Evolutionary conservation across 2,329 filamentous ascomycete genomes (phyloP).

Genomic region (Dendryphion nanum): DNA sequence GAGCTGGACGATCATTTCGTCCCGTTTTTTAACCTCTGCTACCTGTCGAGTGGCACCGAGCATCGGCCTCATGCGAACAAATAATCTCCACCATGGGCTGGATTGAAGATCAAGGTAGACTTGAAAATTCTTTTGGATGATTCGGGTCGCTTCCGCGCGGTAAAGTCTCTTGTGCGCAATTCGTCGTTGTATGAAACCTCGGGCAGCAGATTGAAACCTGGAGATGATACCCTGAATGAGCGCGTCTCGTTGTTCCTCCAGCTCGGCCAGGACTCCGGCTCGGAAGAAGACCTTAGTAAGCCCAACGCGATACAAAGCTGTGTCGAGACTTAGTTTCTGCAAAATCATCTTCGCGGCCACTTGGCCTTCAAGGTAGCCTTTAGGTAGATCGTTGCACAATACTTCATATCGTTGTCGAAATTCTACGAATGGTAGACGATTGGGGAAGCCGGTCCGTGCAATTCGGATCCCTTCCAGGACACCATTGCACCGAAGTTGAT

Average conservation of each 20-base stretch:
- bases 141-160: slow-evolving; percentile 87
- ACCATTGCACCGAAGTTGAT: slow-evolving; percentile 98
- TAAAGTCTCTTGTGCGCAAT: slow-evolving; percentile 92
- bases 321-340: slow-evolving; percentile 82
- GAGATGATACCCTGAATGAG: slow-evolving; percentile 93
- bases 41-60: slow-evolving; percentile 89
- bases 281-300: slow-evolving; percentile 98
- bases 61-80: slow-evolving; percentile 91
- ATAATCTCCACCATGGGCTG: slow-evolving; percentile 96
- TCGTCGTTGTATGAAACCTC: slow-evolving; percentile 84
- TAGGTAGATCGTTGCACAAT: slow-evolving; percentile 80
- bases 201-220: slow-evolving; percentile 85
- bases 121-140: slow-evolving; percentile 92
- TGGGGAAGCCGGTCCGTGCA: slow-evolving; percentile 94
- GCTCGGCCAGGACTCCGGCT: slow-evolving; percentile 88
- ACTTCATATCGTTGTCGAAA: slow-evolving; percentile 97
- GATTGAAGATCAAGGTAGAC: slow-evolving; percentile 86
- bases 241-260: slow-evolving; percentile 92
- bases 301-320: slow-evolving; percentile 84
- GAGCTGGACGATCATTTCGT: slow-evolving; percentile 87
- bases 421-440: slow-evolving; percentile 85
- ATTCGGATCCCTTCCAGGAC: slow-evolving; percentile 98
- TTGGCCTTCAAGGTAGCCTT: slow-evolving; percentile 88
- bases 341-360: slow-evolving; percentile 81
- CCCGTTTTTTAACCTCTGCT: slow-evolving; percentile 89